Base-by-base conservation (phyloP, 768 basidiomycete genomes). In the Rubroboletus pulcherrimus region DNA sequence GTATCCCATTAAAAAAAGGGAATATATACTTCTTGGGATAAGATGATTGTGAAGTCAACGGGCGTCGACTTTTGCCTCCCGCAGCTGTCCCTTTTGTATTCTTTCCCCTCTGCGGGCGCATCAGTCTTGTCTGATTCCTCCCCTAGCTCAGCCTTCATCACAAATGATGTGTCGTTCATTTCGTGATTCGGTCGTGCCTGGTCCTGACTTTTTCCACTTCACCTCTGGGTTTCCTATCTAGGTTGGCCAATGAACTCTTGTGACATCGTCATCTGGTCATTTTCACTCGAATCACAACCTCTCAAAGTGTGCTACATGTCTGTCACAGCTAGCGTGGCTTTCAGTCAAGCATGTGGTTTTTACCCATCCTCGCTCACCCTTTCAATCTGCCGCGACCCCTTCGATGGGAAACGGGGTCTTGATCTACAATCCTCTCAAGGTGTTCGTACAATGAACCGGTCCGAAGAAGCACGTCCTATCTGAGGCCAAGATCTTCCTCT, bases 311-410 rank as follows among this genome's bases (percentile, higher is more conserved):
- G 14, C 31, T 31, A 30, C 10, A 10, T 19, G 35, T 50, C 51
- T 51, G 35, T 31, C 47, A 21, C 24, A 43, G 19, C 14, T 37
- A 30, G 29, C 35, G 12, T 39, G 39, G 49, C 35, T 17, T 26
- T 46, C 45, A 9, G 14, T 35, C 33, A 12, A 5, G 44, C 1
- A 9, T 29, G 21, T 31, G 17, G 24, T 34, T 26, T 15, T 21
- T 31, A 21, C 5, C 40, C 19, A 21, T 19, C 34, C 19, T 49
- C 21, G 21, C 21, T 21, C 39, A 14, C 44, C 42, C 17, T 33
- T 14, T 19, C 24, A 24, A 35, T 29, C 49, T 60, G 41, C 56
- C 65, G 54, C 53, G 54, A 62, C 65, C 60, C 57, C 62, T 59
- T 51, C 4, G 35, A 54, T 62, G 63, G 66, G 63, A 67, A 65